Evolutionary conservation across 1,284 basidiomycete genomes (phyloP), one percentile per base, ranked within the genome.

Genomic region (Vanrija sp.): DNA sequence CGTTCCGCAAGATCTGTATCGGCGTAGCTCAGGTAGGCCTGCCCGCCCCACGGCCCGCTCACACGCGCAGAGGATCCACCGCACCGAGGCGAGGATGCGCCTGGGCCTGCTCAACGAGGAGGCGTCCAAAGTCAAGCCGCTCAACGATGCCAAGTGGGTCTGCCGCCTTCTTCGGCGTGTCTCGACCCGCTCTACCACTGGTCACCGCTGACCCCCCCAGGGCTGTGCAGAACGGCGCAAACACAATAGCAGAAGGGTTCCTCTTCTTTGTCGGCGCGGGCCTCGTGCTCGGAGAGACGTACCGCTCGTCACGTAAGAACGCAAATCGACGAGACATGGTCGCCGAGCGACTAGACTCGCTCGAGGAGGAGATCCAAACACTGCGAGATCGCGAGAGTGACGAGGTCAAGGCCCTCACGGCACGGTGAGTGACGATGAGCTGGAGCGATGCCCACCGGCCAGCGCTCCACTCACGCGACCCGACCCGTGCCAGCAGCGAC

Each of bases 161-260:
- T 25, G 15, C n/a, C 18, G 18, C 38, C 20, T 41, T n/a, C 18
- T 18, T 20, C 20, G 18, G 38, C 51, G n/a, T n/a, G n/a, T n/a
- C n/a, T n/a, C 39, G 8, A 24, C 45, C 16, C 27, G 25, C 19
- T 10, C 43, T 24, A 23, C 15, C 16, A n/a, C 23, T 12, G 5
- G n/a, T n/a, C n/a, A 18, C 27, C 12, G 41, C 54, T 57, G 38
- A 48, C 45, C 2, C 31, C 15, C 59, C 8, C 56, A 92, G 90
- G 62, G 90, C 90, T 0, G 88, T 93, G 49, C 89, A 92, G 64
- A 91, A 87, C 64, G 90, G 90, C 15, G 88, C 90, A 14, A 91
- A 89, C 56, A 82, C 85, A 16, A 77, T 94, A 12, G 89, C 90
- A 0, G 90, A 93, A 75, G 85, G 87, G 0, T 94, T 94, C 67